These are phyloP conservation scores for Pythium rhizo-oryzae DNA, from an alignment of 352 stramenopile genomes.

Conservation along the genomic window DNA sequence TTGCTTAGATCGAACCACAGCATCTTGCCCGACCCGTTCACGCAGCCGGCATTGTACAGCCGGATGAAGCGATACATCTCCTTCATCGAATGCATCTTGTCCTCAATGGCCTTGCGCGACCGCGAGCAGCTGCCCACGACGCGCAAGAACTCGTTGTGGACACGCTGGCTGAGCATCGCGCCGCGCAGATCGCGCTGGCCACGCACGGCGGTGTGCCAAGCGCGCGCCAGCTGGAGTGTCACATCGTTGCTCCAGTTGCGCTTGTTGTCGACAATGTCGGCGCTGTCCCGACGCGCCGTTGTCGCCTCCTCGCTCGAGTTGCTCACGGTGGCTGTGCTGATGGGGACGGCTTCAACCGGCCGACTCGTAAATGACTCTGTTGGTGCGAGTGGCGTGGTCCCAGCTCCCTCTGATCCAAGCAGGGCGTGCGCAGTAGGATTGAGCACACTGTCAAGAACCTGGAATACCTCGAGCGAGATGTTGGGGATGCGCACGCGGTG, in stretches of 20 bases:
- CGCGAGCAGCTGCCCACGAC: slow-evolving; percentile 47
- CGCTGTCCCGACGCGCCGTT: neutral
- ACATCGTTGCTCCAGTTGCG: slow-evolving; percentile 66
- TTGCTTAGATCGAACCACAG: slow-evolving; percentile 67
- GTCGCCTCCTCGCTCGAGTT: neutral
- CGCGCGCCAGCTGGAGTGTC: slow-evolving; percentile 54
- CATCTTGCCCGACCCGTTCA: slow-evolving; percentile 30
- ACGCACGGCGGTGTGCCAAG: slow-evolving; percentile 46
- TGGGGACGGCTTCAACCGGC: neutral
- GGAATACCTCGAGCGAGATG: slow-evolving; percentile 58
- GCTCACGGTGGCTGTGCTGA: neutral
- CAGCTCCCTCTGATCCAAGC: neutral
- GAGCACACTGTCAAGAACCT: slow-evolving; percentile 57
- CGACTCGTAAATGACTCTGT: neutral
- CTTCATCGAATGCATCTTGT: slow-evolving; percentile 80
- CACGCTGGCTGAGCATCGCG: slow-evolving; percentile 47
- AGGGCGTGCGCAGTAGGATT: slow-evolving; percentile 21
- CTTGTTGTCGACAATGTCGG: slow-evolving; percentile 41
- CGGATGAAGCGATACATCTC: slow-evolving; percentile 75
- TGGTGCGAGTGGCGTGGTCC: too few species aligned
- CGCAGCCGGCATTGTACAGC: slow-evolving; percentile 42
- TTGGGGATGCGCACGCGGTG: slow-evolving; percentile 62
- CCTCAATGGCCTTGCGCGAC: slow-evolving; percentile 63
- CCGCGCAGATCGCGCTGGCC: slow-evolving; percentile 38
- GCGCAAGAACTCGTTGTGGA: slow-evolving; percentile 58